Conservation (phyloP, 2,329 filamentous ascomycete genomes). For the Fusarium sp. region DNA sequence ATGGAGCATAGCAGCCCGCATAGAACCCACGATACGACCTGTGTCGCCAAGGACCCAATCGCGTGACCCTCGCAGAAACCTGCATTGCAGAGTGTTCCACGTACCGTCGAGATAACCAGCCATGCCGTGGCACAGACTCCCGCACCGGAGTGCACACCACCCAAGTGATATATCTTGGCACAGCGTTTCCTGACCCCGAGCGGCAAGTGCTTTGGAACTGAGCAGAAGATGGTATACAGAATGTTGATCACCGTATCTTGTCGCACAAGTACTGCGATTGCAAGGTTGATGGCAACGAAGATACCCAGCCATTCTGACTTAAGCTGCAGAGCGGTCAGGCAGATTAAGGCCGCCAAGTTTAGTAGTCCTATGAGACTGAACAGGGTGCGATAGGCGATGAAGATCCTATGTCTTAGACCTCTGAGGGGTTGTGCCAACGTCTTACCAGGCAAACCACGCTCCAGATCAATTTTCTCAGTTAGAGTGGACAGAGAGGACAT, state of each 20-base stretch:
- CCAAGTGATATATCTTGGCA: slow-evolving; percentile 64
- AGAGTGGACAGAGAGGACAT: slow-evolving; percentile 43
- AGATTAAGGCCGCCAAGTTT: slow-evolving; percentile 61
- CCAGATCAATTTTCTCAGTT: slow-evolving; percentile 46
- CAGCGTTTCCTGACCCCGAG: slow-evolving; percentile 59
- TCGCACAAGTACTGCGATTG: slow-evolving; percentile 61
- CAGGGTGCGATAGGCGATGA: slow-evolving; percentile 66
- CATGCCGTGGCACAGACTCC: slow-evolving; percentile 61
- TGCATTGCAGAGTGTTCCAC: slow-evolving; percentile 51
- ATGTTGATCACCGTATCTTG: slow-evolving; percentile 65
- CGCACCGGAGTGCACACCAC: slow-evolving; percentile 62
- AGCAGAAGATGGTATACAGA: slow-evolving; percentile 59
- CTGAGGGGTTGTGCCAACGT: slow-evolving; percentile 51
- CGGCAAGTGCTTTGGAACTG: slow-evolving; percentile 57
- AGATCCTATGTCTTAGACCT: slow-evolving; percentile 56
- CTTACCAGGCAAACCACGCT: slow-evolving; percentile 54
- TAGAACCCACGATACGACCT: slow-evolving; percentile 67
- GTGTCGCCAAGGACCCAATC: slow-evolving; percentile 53
- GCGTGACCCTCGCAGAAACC: slow-evolving; percentile 42
- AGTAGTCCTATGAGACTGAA: slow-evolving; percentile 63
- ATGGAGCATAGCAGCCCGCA: slow-evolving; percentile 68
- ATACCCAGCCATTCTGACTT: slow-evolving; percentile 53
- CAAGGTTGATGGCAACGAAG: slow-evolving; percentile 60
- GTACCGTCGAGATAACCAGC: slow-evolving; percentile 57
- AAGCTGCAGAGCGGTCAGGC: slow-evolving; percentile 51